A percentile compares a stretch with the other conserved stretches of the same genome.
Conservation (phyloP, 257 asterid species). For the Perilla frutescens region DNA sequence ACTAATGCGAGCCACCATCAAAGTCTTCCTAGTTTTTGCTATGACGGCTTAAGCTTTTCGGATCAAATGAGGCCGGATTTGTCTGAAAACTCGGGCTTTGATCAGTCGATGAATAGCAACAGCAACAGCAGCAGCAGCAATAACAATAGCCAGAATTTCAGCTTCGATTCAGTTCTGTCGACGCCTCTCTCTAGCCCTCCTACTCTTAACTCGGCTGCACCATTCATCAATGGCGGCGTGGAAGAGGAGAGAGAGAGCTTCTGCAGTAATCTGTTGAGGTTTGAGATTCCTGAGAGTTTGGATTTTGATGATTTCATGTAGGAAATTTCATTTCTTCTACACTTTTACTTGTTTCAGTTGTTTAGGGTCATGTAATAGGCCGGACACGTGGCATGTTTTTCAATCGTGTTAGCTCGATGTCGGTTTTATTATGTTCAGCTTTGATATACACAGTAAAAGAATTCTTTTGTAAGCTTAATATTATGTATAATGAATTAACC, state of each 20-base stretch:
- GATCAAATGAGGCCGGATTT: constrained; percentile 43
- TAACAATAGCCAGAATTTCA: constrained; percentile 28
- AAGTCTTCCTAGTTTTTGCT: constrained; percentile 27
- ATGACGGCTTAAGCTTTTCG: constrained; percentile 17
- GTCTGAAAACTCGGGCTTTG: constrained; percentile 45
- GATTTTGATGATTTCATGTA: constrained; percentile 45
- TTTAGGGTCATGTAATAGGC: constrained; percentile 7
- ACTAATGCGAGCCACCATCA: constrained; percentile 24
- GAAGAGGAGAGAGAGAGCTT: constrained; percentile 49
- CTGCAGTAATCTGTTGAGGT: constrained; percentile 42
- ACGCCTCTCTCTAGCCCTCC: constrained; percentile 49
- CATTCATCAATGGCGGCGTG: constrained; percentile 33
- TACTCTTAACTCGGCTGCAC: constrained; percentile 29
- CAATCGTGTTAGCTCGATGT: neutral
- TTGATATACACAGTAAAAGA: neutral
- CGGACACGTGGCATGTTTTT: neutral
- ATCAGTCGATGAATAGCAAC: constrained; percentile 32
- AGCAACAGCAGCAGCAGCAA: constrained; percentile 24
- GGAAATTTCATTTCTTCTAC: neutral
- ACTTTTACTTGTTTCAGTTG: neutral
- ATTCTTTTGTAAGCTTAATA: constrained; percentile 22
- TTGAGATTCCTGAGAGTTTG: constrained; percentile 51
- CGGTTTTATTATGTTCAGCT: neutral
- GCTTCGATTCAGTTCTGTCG: constrained; percentile 43
- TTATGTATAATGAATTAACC: neutral